Evolutionary conservation across 208 protist genomes (phyloP).

Genomic region (Leishmania major): DNA sequence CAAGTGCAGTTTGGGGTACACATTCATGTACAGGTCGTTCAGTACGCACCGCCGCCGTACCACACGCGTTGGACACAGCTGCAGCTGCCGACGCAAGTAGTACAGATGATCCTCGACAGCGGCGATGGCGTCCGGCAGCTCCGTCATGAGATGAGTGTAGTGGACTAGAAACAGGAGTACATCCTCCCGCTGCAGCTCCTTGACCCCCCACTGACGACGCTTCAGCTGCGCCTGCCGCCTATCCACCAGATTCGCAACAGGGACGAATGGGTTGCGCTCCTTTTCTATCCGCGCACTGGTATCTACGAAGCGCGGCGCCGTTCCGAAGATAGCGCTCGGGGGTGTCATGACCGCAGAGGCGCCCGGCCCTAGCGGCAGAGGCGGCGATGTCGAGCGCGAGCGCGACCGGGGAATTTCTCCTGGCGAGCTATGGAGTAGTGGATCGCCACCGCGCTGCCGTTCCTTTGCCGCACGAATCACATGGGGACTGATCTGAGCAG

Average conservation of each 20-base stretch:
- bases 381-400: conserved; percentile 8
- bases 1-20: conserved; percentile 71
- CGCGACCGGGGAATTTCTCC: background rate
- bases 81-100: conserved; percentile 48
- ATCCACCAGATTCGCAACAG: conserved; percentile 15
- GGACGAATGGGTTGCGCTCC: conserved; percentile 50
- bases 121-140: conserved; percentile 44
- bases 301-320: conserved; percentile 15
- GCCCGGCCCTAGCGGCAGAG: background rate
- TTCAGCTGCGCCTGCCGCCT: background rate
- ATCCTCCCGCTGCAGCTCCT: conserved; percentile 53
- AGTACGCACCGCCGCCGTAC: conserved; percentile 52
- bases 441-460: background rate
- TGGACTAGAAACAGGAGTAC: conserved; percentile 55
- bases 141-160: conserved; percentile 44
- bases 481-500: conserved; percentile 4
- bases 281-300: conserved; percentile 17
- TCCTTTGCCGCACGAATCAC: background rate
- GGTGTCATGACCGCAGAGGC: background rate
- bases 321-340: conserved; percentile 29
- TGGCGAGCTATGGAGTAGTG: background rate
- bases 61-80: conserved; percentile 50
- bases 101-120: conserved; percentile 60
- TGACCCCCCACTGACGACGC: conserved; percentile 41
- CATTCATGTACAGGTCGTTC: conserved; percentile 73